Base-by-base conservation (phyloP, 306 rosid species). In the Cicer arietinum region DNA sequence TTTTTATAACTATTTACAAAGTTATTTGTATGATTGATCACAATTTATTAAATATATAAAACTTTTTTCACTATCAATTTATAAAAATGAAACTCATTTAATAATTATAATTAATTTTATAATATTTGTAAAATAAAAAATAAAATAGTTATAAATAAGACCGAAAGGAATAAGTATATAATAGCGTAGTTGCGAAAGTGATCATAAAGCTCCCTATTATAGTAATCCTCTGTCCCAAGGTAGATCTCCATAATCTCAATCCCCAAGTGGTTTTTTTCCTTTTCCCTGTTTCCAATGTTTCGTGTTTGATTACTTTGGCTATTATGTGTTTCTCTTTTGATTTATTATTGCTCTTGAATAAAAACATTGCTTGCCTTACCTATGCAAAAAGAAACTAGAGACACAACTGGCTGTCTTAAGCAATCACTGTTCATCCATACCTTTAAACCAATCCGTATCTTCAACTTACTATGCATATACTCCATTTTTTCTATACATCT, bases 271-370 rank as follows among this genome's bases (percentile, higher is more conserved):
- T 64, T 81, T 75, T 75, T 79, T 83, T 92, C 87, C 82, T 83
- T 79, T 83, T 92, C 89, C 80, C 97, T 76, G 69, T 88, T 90
- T 85, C 93, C 93, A 74, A 90, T 81, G 97, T 75, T 85, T 76
- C 57, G 81, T 80, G 89, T 81, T 79, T 79, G 81, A 85, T 83
- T 84, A 76, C 90, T 84, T 88, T 86, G 86, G 70, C 75, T 78
- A 48, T 80, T 81, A 74, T 61, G 69, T 77, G 16, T 72, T 18
- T 46, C 37, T 78, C 81, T 69, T 82, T 88, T 83, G 85, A 79
- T 79, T 85, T 80, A 76, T 85, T 80, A 76, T 52, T 85, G 82
- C 54, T 84, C 79, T 79, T 60, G n/a, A 68, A 76, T 18, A 59
- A 73, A 61, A 81, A 54, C 62, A 60, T 74, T 44, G 39, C 52